Conservation (phyloP, 2,329 filamentous ascomycete species). For the Exophiala xenobiotica region DNA sequence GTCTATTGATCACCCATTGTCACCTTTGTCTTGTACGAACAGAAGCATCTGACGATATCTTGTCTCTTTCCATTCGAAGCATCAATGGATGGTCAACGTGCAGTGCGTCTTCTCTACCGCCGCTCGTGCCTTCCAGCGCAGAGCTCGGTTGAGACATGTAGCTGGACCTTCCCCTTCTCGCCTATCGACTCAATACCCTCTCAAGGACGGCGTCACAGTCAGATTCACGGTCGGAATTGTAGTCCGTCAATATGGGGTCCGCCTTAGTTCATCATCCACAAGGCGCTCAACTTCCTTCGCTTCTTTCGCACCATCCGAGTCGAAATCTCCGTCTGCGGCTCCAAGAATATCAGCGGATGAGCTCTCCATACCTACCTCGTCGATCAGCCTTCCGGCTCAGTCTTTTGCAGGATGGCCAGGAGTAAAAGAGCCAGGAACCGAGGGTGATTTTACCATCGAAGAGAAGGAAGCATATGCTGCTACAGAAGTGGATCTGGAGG, state of each 20-base stretch:
- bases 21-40: too few species aligned
- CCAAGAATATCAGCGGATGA: not conserved
- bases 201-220: not conserved
- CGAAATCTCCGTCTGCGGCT: not conserved
- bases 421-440: not conserved
- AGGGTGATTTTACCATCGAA: not conserved
- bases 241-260: not conserved
- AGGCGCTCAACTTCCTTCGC: not conserved
- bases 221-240: not conserved
- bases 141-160: not conserved
- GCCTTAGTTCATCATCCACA: not conserved
- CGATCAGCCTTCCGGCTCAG: slow-evolving; percentile 1
- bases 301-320: not conserved
- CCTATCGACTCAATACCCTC: not conserved
- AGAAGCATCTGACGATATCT: too few species aligned
- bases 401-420: not conserved
- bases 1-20: too few species aligned
- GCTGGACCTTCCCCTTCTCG: not conserved
- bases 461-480: not conserved
- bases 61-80: slow-evolving; percentile 14
- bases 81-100: slow-evolving; percentile 25
- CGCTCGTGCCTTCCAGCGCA: not conserved
- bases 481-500: not conserved
- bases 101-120: slow-evolving; percentile 3
- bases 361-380: not conserved